Evolutionary conservation across 2,329 filamentous ascomycete genomes (phyloP).

Genomic region (Piedraia hortae): DNA sequence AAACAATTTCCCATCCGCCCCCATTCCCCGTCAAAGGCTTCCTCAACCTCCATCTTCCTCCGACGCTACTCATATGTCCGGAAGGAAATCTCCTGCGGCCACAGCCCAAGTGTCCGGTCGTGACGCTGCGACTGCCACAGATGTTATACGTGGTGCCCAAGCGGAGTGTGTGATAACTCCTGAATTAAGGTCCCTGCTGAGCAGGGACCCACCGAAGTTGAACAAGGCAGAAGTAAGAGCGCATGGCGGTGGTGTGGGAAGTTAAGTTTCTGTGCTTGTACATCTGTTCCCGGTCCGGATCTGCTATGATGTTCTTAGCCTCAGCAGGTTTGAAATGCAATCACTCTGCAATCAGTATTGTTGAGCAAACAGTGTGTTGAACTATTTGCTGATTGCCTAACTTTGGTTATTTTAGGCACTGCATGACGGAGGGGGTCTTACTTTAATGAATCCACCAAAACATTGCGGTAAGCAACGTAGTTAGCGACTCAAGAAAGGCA

Average conservation of each 20-base stretch:
- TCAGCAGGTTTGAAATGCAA: no score
- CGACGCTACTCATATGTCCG: conserved; percentile 4
- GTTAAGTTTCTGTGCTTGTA: conserved; percentile 1
- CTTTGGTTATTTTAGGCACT: no score
- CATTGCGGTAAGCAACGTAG: no score
- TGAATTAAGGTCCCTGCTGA: conserved; percentile 33
- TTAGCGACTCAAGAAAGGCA: no score
- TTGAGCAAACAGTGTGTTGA: no score
- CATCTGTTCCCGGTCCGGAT: background rate
- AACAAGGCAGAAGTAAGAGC: conserved; percentile 19
- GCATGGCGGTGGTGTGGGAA: conserved; percentile 17
- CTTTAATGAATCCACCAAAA: no score
- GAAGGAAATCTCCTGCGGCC: conserved; percentile 4
- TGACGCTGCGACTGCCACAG: background rate
- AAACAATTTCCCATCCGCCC: conserved; percentile 42
- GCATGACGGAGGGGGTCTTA: no score
- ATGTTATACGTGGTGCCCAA: conserved; percentile 5
- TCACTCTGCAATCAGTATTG: no score
- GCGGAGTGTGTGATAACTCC: conserved; percentile 30
- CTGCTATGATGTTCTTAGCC: no score
- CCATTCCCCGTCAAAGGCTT: conserved; percentile 22
- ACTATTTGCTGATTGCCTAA: no score
- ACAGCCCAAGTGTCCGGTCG: background rate
- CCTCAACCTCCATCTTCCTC: conserved; percentile 10
- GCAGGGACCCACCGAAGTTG: conserved; percentile 27